Base-by-base conservation (phyloP, 257 asterid genomes). In the Rehmannia glutinosa region DNA sequence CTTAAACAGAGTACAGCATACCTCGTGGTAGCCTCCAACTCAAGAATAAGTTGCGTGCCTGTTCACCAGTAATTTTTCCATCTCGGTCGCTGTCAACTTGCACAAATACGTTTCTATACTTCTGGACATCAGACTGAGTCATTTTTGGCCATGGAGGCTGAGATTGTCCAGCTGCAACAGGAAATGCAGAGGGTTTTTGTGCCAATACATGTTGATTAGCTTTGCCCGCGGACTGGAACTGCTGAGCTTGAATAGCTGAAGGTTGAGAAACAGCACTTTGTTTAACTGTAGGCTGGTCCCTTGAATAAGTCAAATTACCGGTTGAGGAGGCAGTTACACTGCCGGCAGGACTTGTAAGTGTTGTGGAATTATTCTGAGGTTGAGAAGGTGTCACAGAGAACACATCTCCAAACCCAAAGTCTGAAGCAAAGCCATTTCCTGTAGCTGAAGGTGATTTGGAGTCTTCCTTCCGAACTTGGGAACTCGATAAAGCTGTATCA, bases 21-120 rank as follows among this genome's bases (percentile, higher is more conserved):
- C 98, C 98, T 84, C 87, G 83, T 35, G 98, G 97, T 72, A 82
- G 83, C 87, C 77, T 86, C 99, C 99, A 94, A 81, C 98, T 94
- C 74, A 94, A 82, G 80, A 94, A 94, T 62, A 94, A 88, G 78
- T 86, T 79, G 42, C 93, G 94, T 5, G 99, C 99, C 88, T 94
- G 93, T 77, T 80, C 93, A 60, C 97, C 99, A 6, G 87, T 80
- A 53, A 94, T 91, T 79, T 87, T 89, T 64, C 98, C 99, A 89
- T 94, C 99, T 73, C 85, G 75, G 76, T 94, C 98, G 0, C 84
- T 85, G 80, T 91, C 99, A 58, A 91, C 99, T 72, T 88, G 93
- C 79, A 86, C 79, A 83, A 94, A 94, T 59, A 89, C 96, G 84
- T 84, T 89, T 71, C 84, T 70, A 69, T 94, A 94, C 79, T 87